These are phyloP conservation scores for Phytophthora aleatoria DNA, from an alignment of 352 stramenopile genomes.

Conservation along the genomic window DNA sequence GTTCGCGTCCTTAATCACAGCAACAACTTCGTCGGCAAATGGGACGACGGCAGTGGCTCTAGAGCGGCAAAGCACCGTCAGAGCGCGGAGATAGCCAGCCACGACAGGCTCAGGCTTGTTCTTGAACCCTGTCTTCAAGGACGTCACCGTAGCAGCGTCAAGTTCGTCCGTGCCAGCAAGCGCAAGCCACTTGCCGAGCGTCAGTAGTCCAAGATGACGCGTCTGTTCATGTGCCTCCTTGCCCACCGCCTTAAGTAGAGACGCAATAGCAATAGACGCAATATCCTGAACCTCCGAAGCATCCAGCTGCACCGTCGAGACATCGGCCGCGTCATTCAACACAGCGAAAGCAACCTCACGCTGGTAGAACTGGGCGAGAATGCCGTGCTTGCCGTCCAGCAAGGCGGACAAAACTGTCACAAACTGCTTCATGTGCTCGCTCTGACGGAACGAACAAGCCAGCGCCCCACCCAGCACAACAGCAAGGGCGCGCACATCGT, in stretches of 20 bases:
- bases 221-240: slow-evolving; percentile 88
- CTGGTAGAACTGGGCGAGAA: slow-evolving; percentile 90
- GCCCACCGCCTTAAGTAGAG: slow-evolving; percentile 70
- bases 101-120: slow-evolving; percentile 79
- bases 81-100: slow-evolving; percentile 61
- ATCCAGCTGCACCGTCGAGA: slow-evolving; percentile 32
- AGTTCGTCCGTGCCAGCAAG: slow-evolving; percentile 58
- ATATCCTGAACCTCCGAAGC: slow-evolving; percentile 44
- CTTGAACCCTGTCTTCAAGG: slow-evolving; percentile 60
- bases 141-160: slow-evolving; percentile 39
- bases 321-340: slow-evolving; percentile 63
- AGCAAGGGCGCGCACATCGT: slow-evolving; percentile 68
- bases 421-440: slow-evolving; percentile 58
- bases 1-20: slow-evolving; percentile 62
- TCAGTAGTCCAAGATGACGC: slow-evolving; percentile 71
- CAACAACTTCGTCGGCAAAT: slow-evolving; percentile 60
- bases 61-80: slow-evolving; percentile 53
- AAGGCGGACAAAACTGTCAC: slow-evolving; percentile 61
- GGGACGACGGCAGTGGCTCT: slow-evolving; percentile 31
- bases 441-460: slow-evolving; percentile 51
- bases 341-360: slow-evolving; percentile 75
- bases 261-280: slow-evolving; percentile 46
- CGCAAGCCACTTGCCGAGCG: slow-evolving; percentile 76
- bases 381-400: slow-evolving; percentile 80
- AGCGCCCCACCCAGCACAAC: slow-evolving; percentile 57